Base-by-base conservation (phyloP, 192 early-diverging fungal species). In the Thoreauomyces humboldtii region DNA sequence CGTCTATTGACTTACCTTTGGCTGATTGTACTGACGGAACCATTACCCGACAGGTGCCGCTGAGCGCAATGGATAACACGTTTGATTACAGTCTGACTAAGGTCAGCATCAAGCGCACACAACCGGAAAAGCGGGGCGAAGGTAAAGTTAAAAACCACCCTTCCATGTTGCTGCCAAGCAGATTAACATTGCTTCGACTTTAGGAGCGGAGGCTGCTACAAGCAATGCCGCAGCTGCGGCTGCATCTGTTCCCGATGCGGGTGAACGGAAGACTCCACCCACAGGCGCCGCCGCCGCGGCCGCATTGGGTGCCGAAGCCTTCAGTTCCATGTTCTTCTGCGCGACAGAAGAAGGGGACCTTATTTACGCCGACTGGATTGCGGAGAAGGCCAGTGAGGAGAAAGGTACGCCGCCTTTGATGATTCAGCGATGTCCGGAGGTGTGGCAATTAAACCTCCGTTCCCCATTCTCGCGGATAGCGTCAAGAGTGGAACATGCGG, bases 281-380 rank as follows among this genome's bases (percentile, higher is more conserved):
- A n/a, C n/a, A n/a, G n/a, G n/a, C n/a, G n/a, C n/a, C n/a, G n/a
- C n/a, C n/a, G 70, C 48, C 54, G n/a, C 43, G 21, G 36, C 27
- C 2, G 44, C 41, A 7, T n/a, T n/a, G n/a, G n/a, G n/a, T n/a
- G 59, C 28, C 21, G 67, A 72, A 44, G 28, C 53, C 7, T 67
- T 65, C 32, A 64, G 46, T 5, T 76, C 79, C 15, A 84, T 81
- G 53, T 84, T 86, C 48, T 86, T 65, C 63, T 82, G 79, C 41
- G 72, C 82, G 12, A 86, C 83, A 0, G 85, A 86, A 68, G 85
- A 86, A 71, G 85, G 85, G 1, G 85, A 86, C 51, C 61, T 86
- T 31, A 77, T 86, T 22, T 84, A 78, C 38, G 70, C 82, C 2
- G 81, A 86, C 51, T 86, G 85, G 85, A 65, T 76, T 29, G 64